These are phyloP conservation scores for Prunus mongolica DNA, from an alignment of 306 rosid genomes.

Conservation along the genomic window DNA sequence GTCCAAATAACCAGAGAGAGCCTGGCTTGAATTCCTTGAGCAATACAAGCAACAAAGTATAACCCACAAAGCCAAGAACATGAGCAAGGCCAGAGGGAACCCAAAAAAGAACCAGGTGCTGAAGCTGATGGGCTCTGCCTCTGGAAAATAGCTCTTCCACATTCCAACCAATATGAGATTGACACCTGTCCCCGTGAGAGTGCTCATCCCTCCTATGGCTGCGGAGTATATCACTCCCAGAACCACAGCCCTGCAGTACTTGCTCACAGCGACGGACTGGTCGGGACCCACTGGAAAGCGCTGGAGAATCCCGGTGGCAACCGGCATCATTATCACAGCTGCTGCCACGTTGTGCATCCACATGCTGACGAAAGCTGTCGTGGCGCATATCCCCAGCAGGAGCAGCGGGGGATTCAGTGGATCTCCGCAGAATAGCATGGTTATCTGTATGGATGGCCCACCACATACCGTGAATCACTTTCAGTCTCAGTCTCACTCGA, in stretches of 20 bases:
- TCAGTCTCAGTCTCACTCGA: not conserved
- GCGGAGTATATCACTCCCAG: constrained; percentile 58
- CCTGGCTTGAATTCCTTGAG: constrained; percentile 38
- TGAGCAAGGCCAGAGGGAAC: constrained; percentile 55
- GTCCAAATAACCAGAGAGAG: constrained; percentile 56
- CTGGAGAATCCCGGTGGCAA: constrained; percentile 75
- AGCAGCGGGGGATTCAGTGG: constrained; percentile 63
- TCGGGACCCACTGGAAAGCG: constrained; percentile 41
- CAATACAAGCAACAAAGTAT: constrained; percentile 59
- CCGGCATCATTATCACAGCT: constrained; percentile 90
- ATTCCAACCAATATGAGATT: constrained; percentile 73
- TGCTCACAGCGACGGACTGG: constrained; percentile 37
- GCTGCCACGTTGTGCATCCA: constrained; percentile 94
- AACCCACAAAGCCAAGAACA: constrained; percentile 52
- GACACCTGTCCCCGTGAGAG: constrained; percentile 91
- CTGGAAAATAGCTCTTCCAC: constrained; percentile 73
- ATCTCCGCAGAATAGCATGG: constrained; percentile 66
- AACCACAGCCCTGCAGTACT: constrained; percentile 80
- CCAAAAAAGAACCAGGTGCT: constrained; percentile 64
- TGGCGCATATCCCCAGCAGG: constrained; percentile 63
- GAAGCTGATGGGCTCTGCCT: constrained; percentile 67
- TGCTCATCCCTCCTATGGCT: constrained; percentile 73
- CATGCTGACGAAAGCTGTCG: constrained; percentile 84
- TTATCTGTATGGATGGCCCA: constrained; percentile 38
- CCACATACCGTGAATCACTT: not conserved